phyloP scores from a whole-genome alignment of 1,284 basidiomycete genomes.

The Ganoderma boninense region DNA sequence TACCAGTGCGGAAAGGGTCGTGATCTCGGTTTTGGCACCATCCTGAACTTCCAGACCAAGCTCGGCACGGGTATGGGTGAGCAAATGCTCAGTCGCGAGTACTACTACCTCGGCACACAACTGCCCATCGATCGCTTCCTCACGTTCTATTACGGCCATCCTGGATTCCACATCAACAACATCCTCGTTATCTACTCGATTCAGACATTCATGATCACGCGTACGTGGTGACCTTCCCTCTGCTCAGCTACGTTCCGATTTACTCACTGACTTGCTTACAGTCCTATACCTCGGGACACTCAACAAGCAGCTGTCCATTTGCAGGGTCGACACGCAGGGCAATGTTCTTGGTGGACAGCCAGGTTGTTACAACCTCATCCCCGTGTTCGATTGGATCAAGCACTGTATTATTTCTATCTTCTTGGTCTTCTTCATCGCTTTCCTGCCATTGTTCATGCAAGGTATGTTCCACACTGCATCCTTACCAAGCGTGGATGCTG shows the following conservation, averaged over 20 bases:
- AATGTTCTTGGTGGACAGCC: conserved; percentile 83
- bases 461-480: conserved; percentile 54
- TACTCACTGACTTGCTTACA: conserved; percentile 40
- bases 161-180: conserved; percentile 99
- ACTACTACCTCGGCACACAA: conserved; percentile 99
- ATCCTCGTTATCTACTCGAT: conserved; percentile 98
- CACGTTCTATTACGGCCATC: conserved; percentile 99
- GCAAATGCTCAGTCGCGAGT: conserved; percentile 99
- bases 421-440: conserved; percentile 96
- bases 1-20: conserved; percentile 99
- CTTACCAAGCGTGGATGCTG: conserved; percentile 9
- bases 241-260: conserved; percentile 12
- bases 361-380: conserved; percentile 93
- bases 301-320: conserved; percentile 90
- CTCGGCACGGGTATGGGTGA: conserved; percentile 99
- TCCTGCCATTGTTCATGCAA: conserved; percentile 95
- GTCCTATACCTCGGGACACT: conserved; percentile 94
- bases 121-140: conserved; percentile 98
- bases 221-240: conserved; percentile 54
- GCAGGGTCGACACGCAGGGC: conserved; percentile 83
- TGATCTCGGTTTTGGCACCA: conserved; percentile 99
- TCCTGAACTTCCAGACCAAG: conserved; percentile 99
- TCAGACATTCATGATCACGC: conserved; percentile 92
- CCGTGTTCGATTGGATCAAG: conserved; percentile 96
- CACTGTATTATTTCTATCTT: conserved; percentile 96